Evolutionary conservation across 2,329 filamentous ascomycete genomes (phyloP).

Genomic region (Lecanicillium sp.): DNA sequence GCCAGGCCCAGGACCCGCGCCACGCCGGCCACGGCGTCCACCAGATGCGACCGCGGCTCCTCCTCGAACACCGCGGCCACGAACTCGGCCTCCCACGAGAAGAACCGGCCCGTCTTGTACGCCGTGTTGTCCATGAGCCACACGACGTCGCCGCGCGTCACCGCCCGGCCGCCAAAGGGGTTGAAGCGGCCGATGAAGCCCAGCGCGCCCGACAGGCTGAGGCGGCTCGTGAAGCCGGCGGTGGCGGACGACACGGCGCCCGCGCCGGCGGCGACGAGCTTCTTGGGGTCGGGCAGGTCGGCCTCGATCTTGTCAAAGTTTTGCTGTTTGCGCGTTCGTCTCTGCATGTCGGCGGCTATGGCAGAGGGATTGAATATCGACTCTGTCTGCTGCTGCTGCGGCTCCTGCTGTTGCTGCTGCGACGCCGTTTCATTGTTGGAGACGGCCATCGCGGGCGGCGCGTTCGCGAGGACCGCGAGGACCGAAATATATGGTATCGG

Average conservation of each 20-base stretch:
- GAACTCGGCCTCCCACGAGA: constrained; percentile 73
- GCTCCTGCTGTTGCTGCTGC: no score
- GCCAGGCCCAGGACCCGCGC: constrained; percentile 62
- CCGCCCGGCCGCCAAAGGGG: constrained; percentile 48
- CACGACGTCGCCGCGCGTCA: constrained; percentile 63
- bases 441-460: no score
- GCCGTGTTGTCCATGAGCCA: constrained; percentile 93
- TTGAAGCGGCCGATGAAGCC: constrained; percentile 48
- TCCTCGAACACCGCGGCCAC: constrained; percentile 76
- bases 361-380: constrained; percentile 6
- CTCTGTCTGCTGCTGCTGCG: neutral
- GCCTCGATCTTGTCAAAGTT: constrained; percentile 38
- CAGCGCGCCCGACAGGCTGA: constrained; percentile 33
- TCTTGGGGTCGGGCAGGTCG: constrained; percentile 34
- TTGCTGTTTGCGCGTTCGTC: constrained; percentile 27
- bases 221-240: constrained; percentile 20
- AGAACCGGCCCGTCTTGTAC: constrained; percentile 45
- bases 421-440: no score
- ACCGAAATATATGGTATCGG: no score
- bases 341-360: constrained; percentile 19
- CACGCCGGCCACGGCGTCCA: constrained; percentile 64
- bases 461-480: no score
- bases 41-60: constrained; percentile 59
- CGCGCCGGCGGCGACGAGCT: constrained; percentile 22
- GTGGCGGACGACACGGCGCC: neutral